Base-by-base conservation (phyloP, 2,329 filamentous ascomycete genomes). In the Periconia digitata region DNA sequence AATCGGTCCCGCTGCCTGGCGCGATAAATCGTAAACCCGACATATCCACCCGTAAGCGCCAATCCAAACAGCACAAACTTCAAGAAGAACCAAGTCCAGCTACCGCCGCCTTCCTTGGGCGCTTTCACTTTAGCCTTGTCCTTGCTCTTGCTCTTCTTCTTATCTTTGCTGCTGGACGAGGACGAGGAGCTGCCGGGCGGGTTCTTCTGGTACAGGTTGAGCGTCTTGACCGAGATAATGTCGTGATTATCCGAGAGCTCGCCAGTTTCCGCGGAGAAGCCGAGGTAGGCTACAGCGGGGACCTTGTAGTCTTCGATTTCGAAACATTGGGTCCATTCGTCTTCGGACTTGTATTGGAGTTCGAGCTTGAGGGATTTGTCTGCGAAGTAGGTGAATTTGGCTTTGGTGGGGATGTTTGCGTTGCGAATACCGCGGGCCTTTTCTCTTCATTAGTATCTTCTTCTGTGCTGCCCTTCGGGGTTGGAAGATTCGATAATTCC, bases 221-320 rank as follows among this genome's bases (percentile, higher is more conserved):
- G 88, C 48, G 92, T 86, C 55, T 85, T 79, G 62, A 99, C 82
- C 43, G 85, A 87, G 69, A 97, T 85, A 72, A 99, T 95, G 75
- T 99, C 94, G 79, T 96, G 92, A 79, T 96, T 96, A 76, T 99
- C 94, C 73, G 86, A 90, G 58, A 99, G 83, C 77, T 99, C 92
- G 66, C 94, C 94, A 15, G 94, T 97, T 78, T 97, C 92, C 47
- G 90, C 87, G 61, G 83, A 80, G 74, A 86, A 84, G 54, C 84
- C 84, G 6, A 86, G 73, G 69, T 86, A 86, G 22, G 81, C 76
- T 45, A 85, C 81, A 8, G 79, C 76, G n/a, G 94, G 94, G 57
- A 99, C 87, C 62, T 89, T 85, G 62, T 85, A 79, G 48, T 80
- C 71, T 32, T 72, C 73, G 35, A 85, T 70, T 65, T 89, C 86